Conservation (phyloP, 345 rosid species). For the Anastatica hierochuntica region DNA sequence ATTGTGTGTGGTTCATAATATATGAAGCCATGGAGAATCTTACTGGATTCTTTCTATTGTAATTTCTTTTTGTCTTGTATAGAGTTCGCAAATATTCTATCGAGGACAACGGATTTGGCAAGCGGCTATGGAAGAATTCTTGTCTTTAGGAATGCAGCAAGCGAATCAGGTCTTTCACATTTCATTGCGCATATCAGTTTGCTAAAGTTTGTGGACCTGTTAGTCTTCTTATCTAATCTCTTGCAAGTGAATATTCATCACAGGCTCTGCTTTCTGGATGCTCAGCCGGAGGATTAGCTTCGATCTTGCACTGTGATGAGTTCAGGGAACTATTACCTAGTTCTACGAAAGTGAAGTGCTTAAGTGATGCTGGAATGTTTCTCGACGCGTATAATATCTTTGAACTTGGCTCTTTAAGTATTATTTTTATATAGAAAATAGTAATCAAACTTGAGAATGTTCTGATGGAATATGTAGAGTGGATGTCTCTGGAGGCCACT, state of each 20-base stretch:
- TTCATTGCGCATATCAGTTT: neutral
- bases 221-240: conserved; percentile 1
- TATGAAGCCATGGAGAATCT: too few relatives aligned
- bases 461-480: conserved; percentile 33
- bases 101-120: conserved; percentile 83
- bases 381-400: conserved; percentile 56
- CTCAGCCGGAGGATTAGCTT: conserved; percentile 89
- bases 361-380: conserved; percentile 93
- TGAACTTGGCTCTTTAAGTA: neutral
- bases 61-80: conserved; percentile 11
- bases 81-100: conserved; percentile 48
- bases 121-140: conserved; percentile 56
- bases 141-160: conserved; percentile 64
- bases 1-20: too few relatives aligned
- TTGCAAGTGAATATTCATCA: conserved; percentile 4
- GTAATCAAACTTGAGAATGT: conserved; percentile 4
- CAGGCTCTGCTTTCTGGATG: conserved; percentile 97
- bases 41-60: neutral
- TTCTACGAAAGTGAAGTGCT: conserved; percentile 68
- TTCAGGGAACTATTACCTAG: conserved; percentile 51
- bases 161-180: conserved; percentile 55
- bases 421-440: neutral
- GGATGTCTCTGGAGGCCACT: conserved; percentile 75
- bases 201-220: neutral
- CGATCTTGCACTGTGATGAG: conserved; percentile 76